Conservation (phyloP, 2,329 filamentous ascomycete genomes). For the Claviceps humidiphila region DNA sequence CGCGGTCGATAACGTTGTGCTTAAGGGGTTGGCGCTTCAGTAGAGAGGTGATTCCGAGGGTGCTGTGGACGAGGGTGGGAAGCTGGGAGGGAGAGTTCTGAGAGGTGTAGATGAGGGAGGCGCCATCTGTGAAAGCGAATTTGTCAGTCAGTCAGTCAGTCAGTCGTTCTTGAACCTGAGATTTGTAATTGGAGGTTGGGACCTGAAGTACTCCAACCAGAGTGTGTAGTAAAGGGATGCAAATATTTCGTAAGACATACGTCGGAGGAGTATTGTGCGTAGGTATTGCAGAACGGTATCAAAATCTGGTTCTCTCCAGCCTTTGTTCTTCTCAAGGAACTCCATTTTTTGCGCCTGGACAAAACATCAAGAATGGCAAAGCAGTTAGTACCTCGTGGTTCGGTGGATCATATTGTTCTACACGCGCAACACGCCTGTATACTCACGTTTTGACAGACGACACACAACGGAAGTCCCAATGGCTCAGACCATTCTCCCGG, state of each 20-base stretch:
- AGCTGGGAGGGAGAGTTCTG: conserved; percentile 65
- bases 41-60: conserved; percentile 72
- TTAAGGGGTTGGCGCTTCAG: conserved; percentile 67
- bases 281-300: conserved; percentile 91
- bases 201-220: background rate
- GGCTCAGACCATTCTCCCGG: conserved; percentile 90
- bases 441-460: conserved; percentile 88
- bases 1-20: conserved; percentile 83
- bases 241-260: conserved; percentile 33
- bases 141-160: conserved; percentile 4
- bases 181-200: too few relatives aligned
- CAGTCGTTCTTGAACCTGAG: background rate
- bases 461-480: conserved; percentile 72
- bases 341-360: conserved; percentile 75
- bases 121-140: conserved; percentile 45
- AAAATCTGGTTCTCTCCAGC: conserved; percentile 94
- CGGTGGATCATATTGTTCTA: background rate
- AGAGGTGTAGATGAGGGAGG: conserved; percentile 74
- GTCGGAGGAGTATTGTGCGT: conserved; percentile 75
- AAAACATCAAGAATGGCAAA: background rate
- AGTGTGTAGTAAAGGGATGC: background rate
- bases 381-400: background rate
- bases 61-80: conserved; percentile 70
- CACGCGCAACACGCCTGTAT: background rate
- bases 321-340: conserved; percentile 71